A percentile compares a stretch with the other conserved stretches of the same genome.
Conservation (phyloP, 495 filamentous ascomycete genomes). For the Letharia columbiana region DNA sequence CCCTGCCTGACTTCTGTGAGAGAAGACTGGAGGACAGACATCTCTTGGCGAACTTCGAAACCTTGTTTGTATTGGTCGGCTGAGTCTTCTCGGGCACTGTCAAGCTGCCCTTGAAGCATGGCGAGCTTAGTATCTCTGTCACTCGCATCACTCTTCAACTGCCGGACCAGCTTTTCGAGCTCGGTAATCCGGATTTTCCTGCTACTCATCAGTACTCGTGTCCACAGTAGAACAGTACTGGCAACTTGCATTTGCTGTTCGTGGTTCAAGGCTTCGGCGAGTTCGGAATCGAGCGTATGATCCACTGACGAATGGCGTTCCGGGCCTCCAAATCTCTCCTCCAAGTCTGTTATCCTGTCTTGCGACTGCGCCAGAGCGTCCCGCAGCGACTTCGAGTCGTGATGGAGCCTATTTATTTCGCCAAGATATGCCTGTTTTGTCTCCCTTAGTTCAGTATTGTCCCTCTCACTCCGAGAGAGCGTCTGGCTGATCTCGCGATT, state of each 20-base stretch:
- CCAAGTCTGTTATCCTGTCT: conserved; percentile 23
- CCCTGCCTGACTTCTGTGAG: conserved; percentile 19
- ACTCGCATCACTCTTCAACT: conserved; percentile 6
- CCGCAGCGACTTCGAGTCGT: conserved; percentile 44
- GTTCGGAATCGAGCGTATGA: conserved; percentile 20
- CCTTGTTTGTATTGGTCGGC: conserved; percentile 9
- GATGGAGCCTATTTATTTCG: conserved; percentile 48
- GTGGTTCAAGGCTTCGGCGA: conserved; percentile 15
- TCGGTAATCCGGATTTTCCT: conserved; percentile 19
- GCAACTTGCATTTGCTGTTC: conserved; percentile 28
- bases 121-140: conserved; percentile 11
- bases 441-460: conserved; percentile 50
- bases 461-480: conserved; percentile 52
- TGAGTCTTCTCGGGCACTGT: conserved; percentile 12
- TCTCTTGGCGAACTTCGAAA: conserved; percentile 13
- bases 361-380: conserved; percentile 47
- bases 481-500: conserved; percentile 52
- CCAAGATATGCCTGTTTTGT: conserved; percentile 49
- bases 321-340: conserved; percentile 15
- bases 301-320: conserved; percentile 14
- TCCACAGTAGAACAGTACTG: conserved; percentile 4
- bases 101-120: conserved; percentile 18
- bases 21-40: conserved; percentile 16
- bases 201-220: conserved; percentile 12
- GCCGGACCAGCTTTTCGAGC: conserved; percentile 20